Conservation (phyloP, 1,284 basidiomycete species). For the Rhodotorula sp. region DNA sequence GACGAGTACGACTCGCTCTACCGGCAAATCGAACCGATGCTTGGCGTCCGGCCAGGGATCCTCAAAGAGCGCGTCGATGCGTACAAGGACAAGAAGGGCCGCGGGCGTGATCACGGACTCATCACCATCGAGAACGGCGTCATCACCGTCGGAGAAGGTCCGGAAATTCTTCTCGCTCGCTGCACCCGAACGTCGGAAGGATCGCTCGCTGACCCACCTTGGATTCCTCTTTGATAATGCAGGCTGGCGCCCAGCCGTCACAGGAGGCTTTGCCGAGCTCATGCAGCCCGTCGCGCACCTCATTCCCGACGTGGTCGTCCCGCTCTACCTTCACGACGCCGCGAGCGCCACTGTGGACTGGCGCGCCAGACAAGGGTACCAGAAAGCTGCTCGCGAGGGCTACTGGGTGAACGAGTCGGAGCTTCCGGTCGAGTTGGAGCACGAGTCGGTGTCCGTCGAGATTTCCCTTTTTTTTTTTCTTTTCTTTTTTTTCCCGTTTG, state of each 20-base stretch:
- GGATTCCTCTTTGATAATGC: background rate
- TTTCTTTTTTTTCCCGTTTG: too few relatives aligned
- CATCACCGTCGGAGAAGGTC: constrained; percentile 6
- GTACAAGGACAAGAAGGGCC: constrained; percentile 22
- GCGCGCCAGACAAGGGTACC: background rate
- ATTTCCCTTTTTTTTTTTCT: too few relatives aligned
- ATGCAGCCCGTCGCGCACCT: constrained; percentile 21
- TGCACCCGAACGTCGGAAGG: too few relatives aligned
- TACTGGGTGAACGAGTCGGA: constrained; percentile 25
- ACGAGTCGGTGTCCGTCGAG: background rate
- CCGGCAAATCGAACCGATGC: constrained; percentile 31
- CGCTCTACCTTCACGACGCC: constrained; percentile 10
- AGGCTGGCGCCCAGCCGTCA: constrained; percentile 5
- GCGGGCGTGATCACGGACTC: constrained; percentile 1
- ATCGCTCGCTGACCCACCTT: too few relatives aligned
- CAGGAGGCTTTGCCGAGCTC: constrained; percentile 5
- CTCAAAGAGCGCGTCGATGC: constrained; percentile 18
- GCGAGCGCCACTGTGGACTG: background rate
- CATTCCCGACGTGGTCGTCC: constrained; percentile 25
- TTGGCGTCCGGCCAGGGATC: constrained; percentile 24
- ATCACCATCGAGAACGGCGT: constrained; percentile 20
- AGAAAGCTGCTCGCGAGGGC: constrained; percentile 20
- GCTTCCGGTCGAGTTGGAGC: constrained; percentile 6
- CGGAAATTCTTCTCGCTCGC: background rate
- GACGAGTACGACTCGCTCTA: constrained; percentile 45